These are phyloP conservation scores for Talaromyces stipitatus DNA, from an alignment of 495 filamentous ascomycete species.

Conservation along the genomic window DNA sequence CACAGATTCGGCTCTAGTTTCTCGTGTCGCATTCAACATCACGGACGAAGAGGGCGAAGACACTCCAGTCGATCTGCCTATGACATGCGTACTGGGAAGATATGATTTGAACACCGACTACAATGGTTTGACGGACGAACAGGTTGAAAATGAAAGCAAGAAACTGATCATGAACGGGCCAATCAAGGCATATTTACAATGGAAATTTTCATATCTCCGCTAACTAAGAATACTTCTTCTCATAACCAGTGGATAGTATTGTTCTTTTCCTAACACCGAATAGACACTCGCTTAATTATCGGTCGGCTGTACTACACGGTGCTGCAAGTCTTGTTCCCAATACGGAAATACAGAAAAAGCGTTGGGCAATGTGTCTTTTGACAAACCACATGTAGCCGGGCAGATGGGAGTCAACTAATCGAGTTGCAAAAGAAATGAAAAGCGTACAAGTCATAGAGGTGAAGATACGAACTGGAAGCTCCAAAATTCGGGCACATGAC, in stretches of 20 bases:
- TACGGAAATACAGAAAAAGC: not conserved
- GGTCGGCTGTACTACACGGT: slow-evolving; percentile 1
- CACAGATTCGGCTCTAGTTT: not conserved
- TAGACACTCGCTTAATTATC: slow-evolving; percentile 3
- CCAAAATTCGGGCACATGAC: not conserved
- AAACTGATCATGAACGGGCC: not conserved
- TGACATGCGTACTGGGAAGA: slow-evolving; percentile 1
- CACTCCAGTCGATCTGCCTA: not conserved
- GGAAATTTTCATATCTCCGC: no score
- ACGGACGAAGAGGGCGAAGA: slow-evolving; percentile 2
- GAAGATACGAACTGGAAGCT: not conserved
- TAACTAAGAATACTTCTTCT: no score
- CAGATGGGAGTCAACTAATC: not conserved
- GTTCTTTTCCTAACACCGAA: not conserved
- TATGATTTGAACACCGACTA: not conserved
- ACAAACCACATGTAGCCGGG: slow-evolving; percentile 3
- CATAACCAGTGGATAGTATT: not conserved
- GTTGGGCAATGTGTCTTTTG: slow-evolving; percentile 3
- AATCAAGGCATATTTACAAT: not conserved
- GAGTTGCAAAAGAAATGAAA: not conserved
- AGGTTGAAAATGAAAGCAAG: not conserved
- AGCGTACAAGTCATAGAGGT: slow-evolving; percentile 3
- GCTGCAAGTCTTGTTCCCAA: not conserved
- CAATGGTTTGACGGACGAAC: not conserved
- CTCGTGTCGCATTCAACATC: not conserved